phyloP scores from a whole-genome alignment of 768 basidiomycete genomes.

The Tubosaeta sp. region DNA sequence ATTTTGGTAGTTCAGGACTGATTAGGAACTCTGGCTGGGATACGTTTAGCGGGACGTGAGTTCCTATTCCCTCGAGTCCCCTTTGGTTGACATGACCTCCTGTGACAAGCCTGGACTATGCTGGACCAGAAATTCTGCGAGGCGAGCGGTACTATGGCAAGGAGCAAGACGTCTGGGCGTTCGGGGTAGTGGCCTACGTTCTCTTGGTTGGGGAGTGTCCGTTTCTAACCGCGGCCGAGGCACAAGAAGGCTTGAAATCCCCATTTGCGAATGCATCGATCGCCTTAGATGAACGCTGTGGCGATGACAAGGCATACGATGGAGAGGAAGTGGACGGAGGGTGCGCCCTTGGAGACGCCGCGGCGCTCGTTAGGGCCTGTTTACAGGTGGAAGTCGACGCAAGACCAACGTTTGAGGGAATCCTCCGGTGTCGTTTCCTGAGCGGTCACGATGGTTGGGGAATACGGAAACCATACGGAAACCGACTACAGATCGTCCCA shows the following conservation, averaged over 20 bases:
- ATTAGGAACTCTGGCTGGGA: slow-evolving; percentile 85
- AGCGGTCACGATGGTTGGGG: slow-evolving; percentile 76
- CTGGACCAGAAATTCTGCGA: slow-evolving; percentile 92
- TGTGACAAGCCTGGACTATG: slow-evolving; percentile 74
- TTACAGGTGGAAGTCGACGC: slow-evolving; percentile 72
- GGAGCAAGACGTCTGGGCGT: slow-evolving; percentile 98
- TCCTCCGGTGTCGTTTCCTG: slow-evolving; percentile 78
- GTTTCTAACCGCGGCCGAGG: slow-evolving; percentile 86
- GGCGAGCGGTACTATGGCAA: slow-evolving; percentile 94
- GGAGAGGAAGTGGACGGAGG: slow-evolving; percentile 82
- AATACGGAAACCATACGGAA: slow-evolving; percentile 30
- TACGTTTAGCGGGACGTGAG: slow-evolving; percentile 90
- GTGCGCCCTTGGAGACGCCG: slow-evolving; percentile 78
- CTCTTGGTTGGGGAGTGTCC: slow-evolving; percentile 90
- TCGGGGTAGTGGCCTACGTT: slow-evolving; percentile 95
- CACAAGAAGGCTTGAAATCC: slow-evolving; percentile 76
- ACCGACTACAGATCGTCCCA: slow-evolving; percentile 18
- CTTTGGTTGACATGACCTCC: slow-evolving; percentile 9
- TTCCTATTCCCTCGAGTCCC: slow-evolving; percentile 15
- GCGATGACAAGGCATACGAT: slow-evolving; percentile 64
- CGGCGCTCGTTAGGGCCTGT: slow-evolving; percentile 79
- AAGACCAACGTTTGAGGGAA: slow-evolving; percentile 82
- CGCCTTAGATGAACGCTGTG: slow-evolving; percentile 74
- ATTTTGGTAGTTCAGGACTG: slow-evolving; percentile 91
- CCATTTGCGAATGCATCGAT: slow-evolving; percentile 76